Percentiles rank a stretch among this genome's conserved stretches.
Evolutionary conservation across 2,329 filamentous ascomycete genomes (phyloP).

Genomic region (Lachnellula cervina): DNA sequence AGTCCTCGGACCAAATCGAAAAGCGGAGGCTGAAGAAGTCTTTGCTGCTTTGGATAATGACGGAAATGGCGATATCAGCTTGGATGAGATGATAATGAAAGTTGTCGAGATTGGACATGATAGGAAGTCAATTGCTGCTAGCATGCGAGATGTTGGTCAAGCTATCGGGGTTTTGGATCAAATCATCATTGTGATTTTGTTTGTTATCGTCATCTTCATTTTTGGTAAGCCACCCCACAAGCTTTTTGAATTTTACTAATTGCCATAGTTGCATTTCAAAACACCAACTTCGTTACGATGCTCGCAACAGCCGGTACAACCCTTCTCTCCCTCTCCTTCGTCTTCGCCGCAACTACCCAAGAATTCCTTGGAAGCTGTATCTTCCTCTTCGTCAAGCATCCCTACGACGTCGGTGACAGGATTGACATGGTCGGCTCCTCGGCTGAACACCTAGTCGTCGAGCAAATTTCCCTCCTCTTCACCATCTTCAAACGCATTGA

Average conservation of each 20-base stretch:
- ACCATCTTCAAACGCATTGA: slow-evolving; percentile 84
- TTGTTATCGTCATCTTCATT: slow-evolving; percentile 76
- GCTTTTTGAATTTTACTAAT: slow-evolving; percentile 29
- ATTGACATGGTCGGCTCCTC: slow-evolving; percentile 66
- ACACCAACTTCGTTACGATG: slow-evolving; percentile 77
- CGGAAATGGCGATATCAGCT: slow-evolving; percentile 85
- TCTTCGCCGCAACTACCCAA: slow-evolving; percentile 86
- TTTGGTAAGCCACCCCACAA: slow-evolving; percentile 53
- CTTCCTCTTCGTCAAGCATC: slow-evolving; percentile 98
- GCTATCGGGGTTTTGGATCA: slow-evolving; percentile 88
- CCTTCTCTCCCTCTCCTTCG: slow-evolving; percentile 91
- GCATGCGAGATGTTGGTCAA: slow-evolving; percentile 96
- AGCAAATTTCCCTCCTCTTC: slow-evolving; percentile 91
- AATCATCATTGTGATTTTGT: slow-evolving; percentile 74
- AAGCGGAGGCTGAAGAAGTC: slow-evolving; percentile 76
- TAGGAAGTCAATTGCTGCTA: slow-evolving; percentile 81
- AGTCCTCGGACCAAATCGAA: slow-evolving; percentile 72
- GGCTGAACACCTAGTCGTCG: slow-evolving; percentile 68
- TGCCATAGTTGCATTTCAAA: slow-evolving; percentile 71
- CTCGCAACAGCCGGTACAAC: slow-evolving; percentile 87
- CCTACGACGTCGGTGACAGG: slow-evolving; percentile 91
- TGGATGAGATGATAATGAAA: slow-evolving; percentile 82
- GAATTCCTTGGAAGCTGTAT: slow-evolving; percentile 98
- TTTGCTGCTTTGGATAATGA: slow-evolving; percentile 80
- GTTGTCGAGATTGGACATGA: slow-evolving; percentile 79